Percentiles rank a stretch among this genome's conserved stretches.
phyloP scores from a whole-genome alignment of 129 eudicot species.

The Flaveria robusta region DNA sequence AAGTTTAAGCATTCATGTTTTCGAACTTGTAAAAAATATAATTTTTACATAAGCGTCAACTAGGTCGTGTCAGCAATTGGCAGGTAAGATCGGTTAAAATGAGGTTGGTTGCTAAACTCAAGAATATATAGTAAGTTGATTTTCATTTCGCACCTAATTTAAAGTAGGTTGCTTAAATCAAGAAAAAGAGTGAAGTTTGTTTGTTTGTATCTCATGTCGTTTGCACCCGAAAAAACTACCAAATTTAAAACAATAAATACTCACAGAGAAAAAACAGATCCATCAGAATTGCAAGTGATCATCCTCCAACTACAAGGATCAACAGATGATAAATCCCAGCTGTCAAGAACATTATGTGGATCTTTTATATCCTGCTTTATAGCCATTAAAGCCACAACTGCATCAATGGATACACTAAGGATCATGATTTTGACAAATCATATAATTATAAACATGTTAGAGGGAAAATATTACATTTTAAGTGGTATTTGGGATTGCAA shows the following conservation, averaged over 20 bases:
- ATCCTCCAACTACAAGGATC: constrained; percentile 99
- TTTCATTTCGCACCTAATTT: background rate
- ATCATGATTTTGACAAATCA: background rate
- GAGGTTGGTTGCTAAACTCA: too few relatives aligned
- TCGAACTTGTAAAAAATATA: background rate
- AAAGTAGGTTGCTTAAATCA: too few relatives aligned
- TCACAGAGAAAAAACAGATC: constrained; percentile 86
- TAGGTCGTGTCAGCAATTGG: background rate
- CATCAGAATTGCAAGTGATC: constrained; percentile 77
- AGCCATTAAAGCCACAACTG: constrained; percentile 93
- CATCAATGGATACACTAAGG: constrained; percentile 16
- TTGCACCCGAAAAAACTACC: too few relatives aligned
- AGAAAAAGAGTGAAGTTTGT: background rate
- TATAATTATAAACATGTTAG: background rate
- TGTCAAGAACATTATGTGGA: constrained; percentile 81
- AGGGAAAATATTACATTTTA: background rate
- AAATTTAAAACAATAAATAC: constrained; percentile 21
- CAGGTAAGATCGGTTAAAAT: too few relatives aligned
- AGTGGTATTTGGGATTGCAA: background rate
- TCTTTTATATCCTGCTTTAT: constrained; percentile 66
- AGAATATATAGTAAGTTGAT: background rate
- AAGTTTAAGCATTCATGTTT: too few relatives aligned
- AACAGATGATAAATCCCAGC: constrained; percentile 84
- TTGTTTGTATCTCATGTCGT: too few relatives aligned
- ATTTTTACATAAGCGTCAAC: background rate